These are phyloP conservation scores for Verticillium longisporum DNA, from an alignment of 2,329 filamentous ascomycete species.

Conservation along the genomic window DNA sequence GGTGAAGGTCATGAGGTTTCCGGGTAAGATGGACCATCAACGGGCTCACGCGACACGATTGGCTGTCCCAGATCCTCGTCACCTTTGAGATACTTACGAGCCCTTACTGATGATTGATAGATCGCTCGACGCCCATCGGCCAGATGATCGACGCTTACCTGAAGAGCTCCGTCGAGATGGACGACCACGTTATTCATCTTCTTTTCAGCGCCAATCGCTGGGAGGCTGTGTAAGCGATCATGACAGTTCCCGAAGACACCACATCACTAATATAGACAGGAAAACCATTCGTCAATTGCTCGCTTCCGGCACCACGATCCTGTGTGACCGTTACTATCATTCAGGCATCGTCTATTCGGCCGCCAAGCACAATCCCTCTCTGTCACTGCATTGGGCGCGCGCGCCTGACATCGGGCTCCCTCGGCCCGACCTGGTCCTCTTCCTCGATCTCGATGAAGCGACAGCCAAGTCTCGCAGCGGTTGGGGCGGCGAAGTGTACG, in stretches of 20 bases:
- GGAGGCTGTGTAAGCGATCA: conserved; percentile 55
- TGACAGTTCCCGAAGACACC: neutral
- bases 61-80: neutral
- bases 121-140: conserved; percentile 77
- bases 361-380: conserved; percentile 68
- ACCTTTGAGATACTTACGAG: neutral
- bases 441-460: conserved; percentile 72
- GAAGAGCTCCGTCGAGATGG: conserved; percentile 62
- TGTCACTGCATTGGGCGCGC: conserved; percentile 74
- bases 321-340: conserved; percentile 93
- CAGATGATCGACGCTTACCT: conserved; percentile 83
- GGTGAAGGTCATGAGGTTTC: conserved; percentile 50
- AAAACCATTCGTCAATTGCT: conserved; percentile 48
- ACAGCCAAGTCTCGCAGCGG: conserved; percentile 70
- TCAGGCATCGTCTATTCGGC: conserved; percentile 90
- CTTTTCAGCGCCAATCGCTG: conserved; percentile 88
- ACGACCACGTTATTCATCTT: conserved; percentile 85
- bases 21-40: conserved; percentile 32
- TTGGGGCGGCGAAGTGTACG: conserved; percentile 84
- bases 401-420: conserved; percentile 81
- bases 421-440: conserved; percentile 78
- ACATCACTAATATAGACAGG: conserved; percentile 20
- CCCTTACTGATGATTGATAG: conserved; percentile 31
- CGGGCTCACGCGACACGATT: neutral
- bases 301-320: conserved; percentile 61